These are phyloP conservation scores for Barnettozyma salicaria DNA, from an alignment of 805 yeast species.

Conservation along the genomic window DNA sequence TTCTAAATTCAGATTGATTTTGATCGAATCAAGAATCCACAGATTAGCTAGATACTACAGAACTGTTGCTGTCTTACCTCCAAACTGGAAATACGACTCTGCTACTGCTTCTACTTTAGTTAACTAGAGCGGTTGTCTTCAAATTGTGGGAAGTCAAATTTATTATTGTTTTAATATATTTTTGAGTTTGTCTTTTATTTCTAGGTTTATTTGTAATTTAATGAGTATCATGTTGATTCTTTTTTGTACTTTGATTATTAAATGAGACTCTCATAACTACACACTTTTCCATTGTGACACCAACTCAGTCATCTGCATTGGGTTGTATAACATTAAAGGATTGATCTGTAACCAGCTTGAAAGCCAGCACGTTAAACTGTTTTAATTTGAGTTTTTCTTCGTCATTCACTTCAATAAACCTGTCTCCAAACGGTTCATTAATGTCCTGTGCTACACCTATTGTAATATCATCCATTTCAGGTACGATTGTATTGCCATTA, in stretches of 20 bases:
- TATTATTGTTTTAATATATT: conserved; percentile 7
- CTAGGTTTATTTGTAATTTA: conserved; percentile 4
- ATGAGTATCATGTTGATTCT: background rate
- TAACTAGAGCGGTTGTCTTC: conserved; percentile 49
- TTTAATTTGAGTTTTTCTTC: conserved; percentile 10
- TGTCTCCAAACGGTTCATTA: conserved; percentile 16
- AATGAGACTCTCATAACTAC: background rate
- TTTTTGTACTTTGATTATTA: background rate
- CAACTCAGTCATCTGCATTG: conserved; percentile 12
- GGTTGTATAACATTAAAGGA: conserved; percentile 16
- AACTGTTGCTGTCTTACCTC: conserved; percentile 98
- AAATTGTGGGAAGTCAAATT: conserved; percentile 1
- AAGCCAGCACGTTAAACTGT: conserved; percentile 18
- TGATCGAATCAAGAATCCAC: conserved; percentile 99
- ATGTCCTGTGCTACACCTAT: conserved; percentile 20
- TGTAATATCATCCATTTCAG: conserved; percentile 11
- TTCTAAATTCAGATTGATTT: conserved; percentile 99
- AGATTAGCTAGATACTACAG: conserved; percentile 99
- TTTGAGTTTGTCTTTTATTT: conserved; percentile 3
- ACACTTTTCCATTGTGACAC: too few relatives aligned
- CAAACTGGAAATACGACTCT: conserved; percentile 99
- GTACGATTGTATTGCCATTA: conserved; percentile 8
- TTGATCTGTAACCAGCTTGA: conserved; percentile 20
- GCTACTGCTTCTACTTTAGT: conserved; percentile 99
- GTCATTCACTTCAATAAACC: conserved; percentile 18